A percentile compares a stretch with the other conserved stretches of the same genome.
Conservation (phyloP, 2,329 filamentous ascomycete genomes). For the Aspergillus fumigatus region DNA sequence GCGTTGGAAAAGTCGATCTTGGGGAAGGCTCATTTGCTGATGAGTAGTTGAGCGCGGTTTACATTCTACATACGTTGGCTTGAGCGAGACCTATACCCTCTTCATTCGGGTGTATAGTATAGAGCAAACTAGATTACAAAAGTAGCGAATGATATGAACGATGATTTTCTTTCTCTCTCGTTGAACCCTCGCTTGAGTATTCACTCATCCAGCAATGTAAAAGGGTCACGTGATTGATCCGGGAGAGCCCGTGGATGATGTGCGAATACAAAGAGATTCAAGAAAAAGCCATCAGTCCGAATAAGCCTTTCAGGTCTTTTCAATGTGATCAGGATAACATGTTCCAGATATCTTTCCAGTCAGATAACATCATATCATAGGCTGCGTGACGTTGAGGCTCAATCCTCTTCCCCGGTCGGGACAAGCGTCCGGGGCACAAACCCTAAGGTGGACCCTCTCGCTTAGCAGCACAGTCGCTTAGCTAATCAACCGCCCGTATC, state of each 20-base stretch:
- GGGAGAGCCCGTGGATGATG: neutral
- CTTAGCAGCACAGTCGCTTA: conserved; percentile 37
- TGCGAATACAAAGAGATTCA: neutral
- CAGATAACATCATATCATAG: neutral
- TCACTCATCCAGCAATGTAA: neutral
- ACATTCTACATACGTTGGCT: conserved; percentile 4
- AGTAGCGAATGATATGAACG: conserved; percentile 3
- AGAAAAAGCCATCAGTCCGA: neutral
- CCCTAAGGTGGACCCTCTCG: conserved; percentile 37
- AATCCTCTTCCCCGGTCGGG: conserved; percentile 11
- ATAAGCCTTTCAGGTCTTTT: neutral
- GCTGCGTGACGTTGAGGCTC: neutral
- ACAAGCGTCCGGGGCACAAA: conserved; percentile 26
- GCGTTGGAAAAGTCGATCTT: conserved; percentile 83
- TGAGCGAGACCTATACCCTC: conserved; percentile 25
- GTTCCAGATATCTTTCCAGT: neutral
- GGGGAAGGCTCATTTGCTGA: conserved; percentile 50
- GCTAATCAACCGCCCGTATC: conserved; percentile 36
- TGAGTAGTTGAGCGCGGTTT: conserved; percentile 23
- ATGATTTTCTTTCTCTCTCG: neutral
- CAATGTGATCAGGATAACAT: neutral
- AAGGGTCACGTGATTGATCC: neutral
- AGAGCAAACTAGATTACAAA: conserved; percentile 1
- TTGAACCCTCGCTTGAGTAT: neutral
- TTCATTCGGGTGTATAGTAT: conserved; percentile 6